Evolutionary conservation across 495 filamentous ascomycete genomes (phyloP).

Genomic region (Tuber brumale): DNA sequence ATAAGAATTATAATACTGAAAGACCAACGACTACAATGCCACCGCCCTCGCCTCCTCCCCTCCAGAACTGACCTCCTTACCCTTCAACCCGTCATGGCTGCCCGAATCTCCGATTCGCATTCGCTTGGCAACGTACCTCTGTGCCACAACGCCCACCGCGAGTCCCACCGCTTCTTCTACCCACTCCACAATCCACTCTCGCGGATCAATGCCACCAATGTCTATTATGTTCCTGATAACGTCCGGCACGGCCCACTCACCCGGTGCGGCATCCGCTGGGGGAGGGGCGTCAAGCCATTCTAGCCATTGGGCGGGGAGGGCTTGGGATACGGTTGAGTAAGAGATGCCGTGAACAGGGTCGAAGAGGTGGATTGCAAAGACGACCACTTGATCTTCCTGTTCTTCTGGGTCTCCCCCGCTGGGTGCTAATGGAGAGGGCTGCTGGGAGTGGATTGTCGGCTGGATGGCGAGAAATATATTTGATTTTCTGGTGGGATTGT

Average conservation of each 20-base stretch:
- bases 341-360: slow-evolving; percentile 89
- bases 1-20: background rate
- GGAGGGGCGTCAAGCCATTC: slow-evolving; percentile 80
- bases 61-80: slow-evolving; percentile 14
- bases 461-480: slow-evolving; percentile 95
- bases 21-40: slow-evolving; percentile 30
- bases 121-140: slow-evolving; percentile 85
- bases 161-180: slow-evolving; percentile 81
- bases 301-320: slow-evolving; percentile 79
- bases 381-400: slow-evolving; percentile 54
- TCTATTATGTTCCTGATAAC: slow-evolving; percentile 85
- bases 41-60: slow-evolving; percentile 24
- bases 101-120: slow-evolving; percentile 87
- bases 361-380: slow-evolving; percentile 85
- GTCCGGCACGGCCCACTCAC: slow-evolving; percentile 56
- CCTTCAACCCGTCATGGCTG: slow-evolving; percentile 10
- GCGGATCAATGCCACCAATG: slow-evolving; percentile 80
- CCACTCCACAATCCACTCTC: slow-evolving; percentile 98
- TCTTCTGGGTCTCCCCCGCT: slow-evolving; percentile 30
- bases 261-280: slow-evolving; percentile 44
- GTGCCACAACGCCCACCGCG: slow-evolving; percentile 78
- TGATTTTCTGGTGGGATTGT: slow-evolving; percentile 81
- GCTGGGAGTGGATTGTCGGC: slow-evolving; percentile 57
- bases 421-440: background rate
- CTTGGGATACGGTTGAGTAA: slow-evolving; percentile 75